phyloP scores from a whole-genome alignment of 768 basidiomycete genomes.

The Hypholoma sublateritium region DNA sequence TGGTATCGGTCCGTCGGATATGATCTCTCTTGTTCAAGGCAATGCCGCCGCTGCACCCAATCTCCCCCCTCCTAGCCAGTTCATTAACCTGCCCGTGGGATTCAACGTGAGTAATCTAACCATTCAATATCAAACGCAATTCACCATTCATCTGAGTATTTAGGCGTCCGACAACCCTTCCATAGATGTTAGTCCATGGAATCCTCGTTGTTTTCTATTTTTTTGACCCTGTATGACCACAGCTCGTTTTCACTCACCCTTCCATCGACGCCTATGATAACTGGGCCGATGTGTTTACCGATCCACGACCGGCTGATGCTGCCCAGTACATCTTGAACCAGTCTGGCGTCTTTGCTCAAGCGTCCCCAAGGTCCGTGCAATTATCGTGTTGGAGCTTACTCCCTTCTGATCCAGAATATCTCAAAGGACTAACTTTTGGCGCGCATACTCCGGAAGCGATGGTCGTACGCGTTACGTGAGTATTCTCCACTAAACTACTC shows the following conservation, averaged over 20 bases:
- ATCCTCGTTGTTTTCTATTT: neutral
- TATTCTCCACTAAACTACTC: neutral
- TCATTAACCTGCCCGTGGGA: constrained; percentile 62
- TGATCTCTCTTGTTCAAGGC: constrained; percentile 48
- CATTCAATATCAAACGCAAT: neutral
- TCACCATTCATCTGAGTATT: neutral
- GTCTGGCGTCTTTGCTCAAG: constrained; percentile 55
- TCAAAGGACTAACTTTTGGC: constrained; percentile 61
- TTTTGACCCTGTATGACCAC: neutral
- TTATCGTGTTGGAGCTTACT: neutral
- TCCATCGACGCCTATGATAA: constrained; percentile 65
- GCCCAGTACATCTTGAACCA: constrained; percentile 50
- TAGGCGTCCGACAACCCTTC: constrained; percentile 62
- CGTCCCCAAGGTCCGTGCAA: constrained; percentile 40
- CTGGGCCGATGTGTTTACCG: constrained; percentile 57
- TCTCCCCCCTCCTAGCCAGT: constrained; percentile 48
- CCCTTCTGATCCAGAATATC: neutral
- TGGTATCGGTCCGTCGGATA: constrained; percentile 61
- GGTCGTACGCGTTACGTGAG: constrained; percentile 34
- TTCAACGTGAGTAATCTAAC: constrained; percentile 32
- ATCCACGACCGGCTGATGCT: constrained; percentile 55
- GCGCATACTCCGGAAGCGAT: constrained; percentile 46
- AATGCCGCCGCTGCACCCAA: constrained; percentile 45
- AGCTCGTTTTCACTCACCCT: constrained; percentile 67
- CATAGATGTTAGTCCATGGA: constrained; percentile 40